Conservation (phyloP, 331 rosid genomes). For the Arachis monticola region DNA sequence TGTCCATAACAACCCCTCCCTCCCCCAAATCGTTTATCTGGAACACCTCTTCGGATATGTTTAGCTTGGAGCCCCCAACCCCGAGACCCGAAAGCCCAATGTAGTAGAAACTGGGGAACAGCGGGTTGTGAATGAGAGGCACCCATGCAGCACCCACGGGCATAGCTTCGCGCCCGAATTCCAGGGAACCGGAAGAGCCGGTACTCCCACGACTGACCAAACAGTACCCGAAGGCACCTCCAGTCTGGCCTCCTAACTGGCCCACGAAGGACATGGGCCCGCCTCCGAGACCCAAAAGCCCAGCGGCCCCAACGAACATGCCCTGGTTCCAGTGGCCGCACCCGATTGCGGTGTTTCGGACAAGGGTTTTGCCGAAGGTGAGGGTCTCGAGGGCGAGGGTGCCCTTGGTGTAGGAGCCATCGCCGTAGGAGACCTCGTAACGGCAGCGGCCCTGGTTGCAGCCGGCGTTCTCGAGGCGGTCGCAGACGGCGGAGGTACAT, state of each 20-base stretch:
- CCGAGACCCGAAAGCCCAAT: slow-evolving; percentile 79
- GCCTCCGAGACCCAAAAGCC: slow-evolving; percentile 82
- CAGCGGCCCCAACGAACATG: slow-evolving; percentile 92
- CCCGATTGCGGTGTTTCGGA: slow-evolving; percentile 78
- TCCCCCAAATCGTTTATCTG: slow-evolving; percentile 51
- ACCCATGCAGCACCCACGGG: slow-evolving; percentile 88
- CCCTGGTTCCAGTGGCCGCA: slow-evolving; percentile 92
- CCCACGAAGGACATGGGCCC: slow-evolving; percentile 90
- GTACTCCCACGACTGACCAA: slow-evolving; percentile 68
- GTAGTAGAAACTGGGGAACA: slow-evolving; percentile 80
- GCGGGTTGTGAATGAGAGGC: slow-evolving; percentile 66
- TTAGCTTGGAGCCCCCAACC: slow-evolving; percentile 67
- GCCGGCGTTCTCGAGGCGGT: slow-evolving; percentile 62
- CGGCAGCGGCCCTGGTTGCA: slow-evolving; percentile 71
- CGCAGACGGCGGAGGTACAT: slow-evolving; percentile 68
- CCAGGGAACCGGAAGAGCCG: slow-evolving; percentile 54
- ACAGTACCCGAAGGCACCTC: slow-evolving; percentile 79
- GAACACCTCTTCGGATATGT: slow-evolving; percentile 60
- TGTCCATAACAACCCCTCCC: slow-evolving; percentile 94
- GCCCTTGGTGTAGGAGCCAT: slow-evolving; percentile 89
- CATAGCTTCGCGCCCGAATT: slow-evolving; percentile 79
- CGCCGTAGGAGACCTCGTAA: slow-evolving; percentile 80
- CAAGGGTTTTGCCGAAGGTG: slow-evolving; percentile 62
- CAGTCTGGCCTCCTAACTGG: slow-evolving; percentile 81
- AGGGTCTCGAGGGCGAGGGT: slow-evolving; percentile 83